Conservation (phyloP, 768 basidiomycete genomes). For the Neoboletus brunneissimus region DNA sequence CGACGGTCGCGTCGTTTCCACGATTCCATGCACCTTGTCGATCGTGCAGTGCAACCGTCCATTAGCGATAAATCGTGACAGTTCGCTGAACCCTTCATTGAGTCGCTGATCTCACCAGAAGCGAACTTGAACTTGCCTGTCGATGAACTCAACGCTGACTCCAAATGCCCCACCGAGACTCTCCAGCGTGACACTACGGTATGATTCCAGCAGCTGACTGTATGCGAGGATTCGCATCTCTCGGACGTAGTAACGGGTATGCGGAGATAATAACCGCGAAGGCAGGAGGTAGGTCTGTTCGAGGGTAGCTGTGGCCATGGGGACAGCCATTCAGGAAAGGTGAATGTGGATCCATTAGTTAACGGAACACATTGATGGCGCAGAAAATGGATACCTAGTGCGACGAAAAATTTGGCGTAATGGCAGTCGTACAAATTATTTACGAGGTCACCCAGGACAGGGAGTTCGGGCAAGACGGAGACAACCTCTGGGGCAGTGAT, state of each 20-base stretch:
- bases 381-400: conserved; percentile 58
- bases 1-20: conserved; percentile 81
- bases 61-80: conserved; percentile 88
- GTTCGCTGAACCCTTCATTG: conserved; percentile 54
- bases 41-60: conserved; percentile 85
- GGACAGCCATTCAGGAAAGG: no score
- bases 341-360: conserved; percentile 8
- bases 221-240: conserved; percentile 97
- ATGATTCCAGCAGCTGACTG: conserved; percentile 86
- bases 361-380: neutral
- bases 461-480: conserved; percentile 78
- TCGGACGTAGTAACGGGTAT: conserved; percentile 86
- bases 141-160: conserved; percentile 83
- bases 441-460: conserved; percentile 76
- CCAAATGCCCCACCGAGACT: conserved; percentile 86
- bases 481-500: conserved; percentile 86
- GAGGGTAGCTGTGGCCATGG: conserved; percentile 64
- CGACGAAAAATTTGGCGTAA: conserved; percentile 91
- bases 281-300: conserved; percentile 88
- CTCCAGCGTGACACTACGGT: conserved; percentile 84
- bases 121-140: conserved; percentile 54
- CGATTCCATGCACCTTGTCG: conserved; percentile 92
- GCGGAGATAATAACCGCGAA: conserved; percentile 80
- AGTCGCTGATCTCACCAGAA: neutral
- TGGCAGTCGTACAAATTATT: conserved; percentile 90